Base-by-base conservation (phyloP, 768 basidiomycete genomes). In the Boletus bicolor region DNA sequence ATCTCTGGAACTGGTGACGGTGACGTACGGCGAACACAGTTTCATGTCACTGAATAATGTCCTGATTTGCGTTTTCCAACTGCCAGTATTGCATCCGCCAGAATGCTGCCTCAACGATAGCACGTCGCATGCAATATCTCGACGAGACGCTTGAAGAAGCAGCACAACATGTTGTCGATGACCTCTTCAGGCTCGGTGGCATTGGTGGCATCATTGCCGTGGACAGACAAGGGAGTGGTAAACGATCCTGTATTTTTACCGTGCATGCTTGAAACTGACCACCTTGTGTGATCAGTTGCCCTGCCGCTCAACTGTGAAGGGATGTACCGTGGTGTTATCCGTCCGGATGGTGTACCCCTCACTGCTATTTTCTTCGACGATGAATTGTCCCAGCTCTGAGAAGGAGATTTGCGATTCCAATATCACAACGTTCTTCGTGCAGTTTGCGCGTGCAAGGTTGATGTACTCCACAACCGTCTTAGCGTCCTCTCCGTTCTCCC, bases 1-100 rank as follows among this genome's bases (percentile, higher is more conserved):
- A 73, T 93, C n/a, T 89, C 87, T 32, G 89, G 91, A 0, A 93
- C 91, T 12, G 91, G 91, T 7, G 85, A 92, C 61, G 91, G 91
- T 58, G 91, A 93, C 71, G 89, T 91, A 66, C 56, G 83, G 72
- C 37, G 44, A 38, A 41, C 32, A 44, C 15, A 32, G 19, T 38
- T 44, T 9, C 47, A 37, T 44, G 28, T 42, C 52, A 38, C 42
- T 17, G 51, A 42, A 51, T 26, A 43, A 44, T 51, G 41, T 48
- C 21, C 54, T 48, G 45, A 60, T 46, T 30, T 37, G 14, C 9
- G 15, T 21, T 37, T 39, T 48, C 32, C 19, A 46, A 24, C 30
- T 42, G 45, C 7, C 56, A 93, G 89, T 89, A 86, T 68, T 93
- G 86, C 66, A 91, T 93, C 54, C 80, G 91, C 41, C 79, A 78